phyloP scores from a whole-genome alignment of 2,329 filamentous ascomycete species.

The Phialemonium atrogriseum region DNA sequence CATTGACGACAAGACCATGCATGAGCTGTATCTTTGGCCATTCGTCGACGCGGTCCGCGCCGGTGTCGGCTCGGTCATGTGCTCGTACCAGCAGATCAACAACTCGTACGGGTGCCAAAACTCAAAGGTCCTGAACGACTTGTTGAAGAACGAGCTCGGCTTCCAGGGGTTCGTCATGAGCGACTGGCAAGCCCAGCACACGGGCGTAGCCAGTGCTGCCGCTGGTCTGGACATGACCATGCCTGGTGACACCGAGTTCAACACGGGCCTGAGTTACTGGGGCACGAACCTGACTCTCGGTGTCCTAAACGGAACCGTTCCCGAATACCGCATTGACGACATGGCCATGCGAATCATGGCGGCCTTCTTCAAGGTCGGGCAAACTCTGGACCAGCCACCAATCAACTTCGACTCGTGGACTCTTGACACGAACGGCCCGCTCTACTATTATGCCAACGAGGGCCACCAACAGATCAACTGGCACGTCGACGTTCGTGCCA shows the following conservation, averaged over 20 bases:
- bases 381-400: slow-evolving; percentile 36
- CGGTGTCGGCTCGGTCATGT: slow-evolving; percentile 40
- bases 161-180: slow-evolving; percentile 59
- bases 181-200: slow-evolving; percentile 57
- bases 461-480: slow-evolving; percentile 64
- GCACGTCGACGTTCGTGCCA: slow-evolving; percentile 72
- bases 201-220: slow-evolving; percentile 55
- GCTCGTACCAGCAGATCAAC: slow-evolving; percentile 56
- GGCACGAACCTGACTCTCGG: slow-evolving; percentile 82
- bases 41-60: slow-evolving; percentile 54
- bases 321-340: slow-evolving; percentile 81
- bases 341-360: slow-evolving; percentile 82
- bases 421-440: slow-evolving; percentile 61
- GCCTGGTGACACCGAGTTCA: slow-evolving; percentile 75
- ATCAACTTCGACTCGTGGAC: slow-evolving; percentile 92
- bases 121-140: slow-evolving; percentile 50
- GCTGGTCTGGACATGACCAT: slow-evolving; percentile 83
- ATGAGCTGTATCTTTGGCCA: slow-evolving; percentile 57
- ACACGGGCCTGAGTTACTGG: slow-evolving; percentile 67
- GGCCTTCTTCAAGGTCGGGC: slow-evolving; percentile 58
- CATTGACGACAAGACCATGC: slow-evolving; percentile 51
- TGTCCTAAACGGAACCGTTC: slow-evolving; percentile 81
- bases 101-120: slow-evolving; percentile 61
- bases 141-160: slow-evolving; percentile 57
- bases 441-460: slow-evolving; percentile 54